Percentiles rank a stretch among this genome's conserved stretches.
These are phyloP conservation scores for Calonectria pauciramosa DNA, from an alignment of 2,329 filamentous ascomycete species.

Conservation along the genomic window DNA sequence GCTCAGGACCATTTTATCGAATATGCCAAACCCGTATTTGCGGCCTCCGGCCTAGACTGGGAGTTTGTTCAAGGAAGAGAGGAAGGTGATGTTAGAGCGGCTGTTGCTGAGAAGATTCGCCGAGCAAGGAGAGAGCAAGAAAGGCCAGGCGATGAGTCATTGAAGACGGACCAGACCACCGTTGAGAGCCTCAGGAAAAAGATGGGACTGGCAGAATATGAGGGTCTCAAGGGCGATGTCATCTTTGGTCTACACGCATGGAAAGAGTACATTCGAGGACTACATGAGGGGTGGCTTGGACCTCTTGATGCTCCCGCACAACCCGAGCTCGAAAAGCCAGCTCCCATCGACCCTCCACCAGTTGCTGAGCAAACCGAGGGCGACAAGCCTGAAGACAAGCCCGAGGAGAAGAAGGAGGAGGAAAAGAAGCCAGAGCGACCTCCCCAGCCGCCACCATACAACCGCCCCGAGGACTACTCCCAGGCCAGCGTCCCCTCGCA, in stretches of 20 bases:
- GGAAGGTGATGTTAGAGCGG: slow-evolving; percentile 92
- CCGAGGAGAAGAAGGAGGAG: slow-evolving; percentile 57
- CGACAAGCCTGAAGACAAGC: slow-evolving; percentile 59
- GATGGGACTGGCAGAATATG: slow-evolving; percentile 78
- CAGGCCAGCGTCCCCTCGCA: slow-evolving; percentile 73
- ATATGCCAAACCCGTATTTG: slow-evolving; percentile 93
- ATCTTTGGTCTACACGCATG: slow-evolving; percentile 92
- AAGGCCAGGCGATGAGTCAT: slow-evolving; percentile 62
- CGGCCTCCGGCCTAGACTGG: slow-evolving; percentile 93
- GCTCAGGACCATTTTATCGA: slow-evolving; percentile 97
- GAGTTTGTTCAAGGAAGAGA: slow-evolving; percentile 93
- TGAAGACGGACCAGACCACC: slow-evolving; percentile 65
- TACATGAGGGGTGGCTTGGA: slow-evolving; percentile 97
- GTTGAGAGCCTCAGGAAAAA: slow-evolving; percentile 74
- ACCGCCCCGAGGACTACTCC: slow-evolving; percentile 79
- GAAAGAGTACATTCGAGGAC: slow-evolving; percentile 95
- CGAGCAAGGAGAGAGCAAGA: slow-evolving; percentile 74
- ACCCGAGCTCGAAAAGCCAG: slow-evolving; percentile 43
- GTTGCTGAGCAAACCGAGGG: slow-evolving; percentile 38
- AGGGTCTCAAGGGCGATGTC: slow-evolving; percentile 84
- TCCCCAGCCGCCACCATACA: slow-evolving; percentile 79
- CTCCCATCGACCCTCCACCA: slow-evolving; percentile 41
- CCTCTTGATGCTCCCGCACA: slow-evolving; percentile 76
- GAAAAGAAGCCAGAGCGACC: slow-evolving; percentile 70
- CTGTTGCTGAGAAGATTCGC: slow-evolving; percentile 88